Percentiles rank a stretch among this genome's conserved stretches.
Evolutionary conservation across 768 basidiomycete genomes (phyloP).

Genomic region (Suillus variegatus): DNA sequence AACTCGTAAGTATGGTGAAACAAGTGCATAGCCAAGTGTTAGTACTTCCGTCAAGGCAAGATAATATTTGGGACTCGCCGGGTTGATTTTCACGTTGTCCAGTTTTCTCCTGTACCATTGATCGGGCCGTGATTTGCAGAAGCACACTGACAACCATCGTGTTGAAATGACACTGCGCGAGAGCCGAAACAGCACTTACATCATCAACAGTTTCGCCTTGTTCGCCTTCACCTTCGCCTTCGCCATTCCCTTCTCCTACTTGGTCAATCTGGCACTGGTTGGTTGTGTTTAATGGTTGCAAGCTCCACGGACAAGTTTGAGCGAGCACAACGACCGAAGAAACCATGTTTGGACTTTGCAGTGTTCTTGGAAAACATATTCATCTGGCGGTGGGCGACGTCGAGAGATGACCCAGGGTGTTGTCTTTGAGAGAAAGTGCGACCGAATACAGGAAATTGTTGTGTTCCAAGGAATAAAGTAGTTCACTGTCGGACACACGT

Average conservation of each 20-base stretch:
- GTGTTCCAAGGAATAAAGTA: background rate
- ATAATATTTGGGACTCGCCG: no score
- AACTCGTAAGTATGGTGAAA: no score
- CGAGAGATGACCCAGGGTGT: no score
- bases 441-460: background rate
- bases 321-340: background rate
- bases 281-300: background rate
- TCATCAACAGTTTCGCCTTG: background rate
- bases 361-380: background rate
- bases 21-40: no score
- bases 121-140: no score
- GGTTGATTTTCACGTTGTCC: no score
- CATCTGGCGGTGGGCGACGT: background rate
- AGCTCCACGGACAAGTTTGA: background rate
- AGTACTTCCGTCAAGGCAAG: no score
- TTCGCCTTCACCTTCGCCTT: no score
- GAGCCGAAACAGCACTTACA: background rate
- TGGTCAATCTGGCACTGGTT: background rate
- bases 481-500: no score
- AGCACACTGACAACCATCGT: no score
- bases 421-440: background rate
- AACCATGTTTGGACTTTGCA: background rate
- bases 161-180: background rate
- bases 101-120: no score
- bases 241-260: background rate